These are phyloP conservation scores for Rauvolfia tetraphylla DNA, from an alignment of 257 asterid species.

Conservation along the genomic window DNA sequence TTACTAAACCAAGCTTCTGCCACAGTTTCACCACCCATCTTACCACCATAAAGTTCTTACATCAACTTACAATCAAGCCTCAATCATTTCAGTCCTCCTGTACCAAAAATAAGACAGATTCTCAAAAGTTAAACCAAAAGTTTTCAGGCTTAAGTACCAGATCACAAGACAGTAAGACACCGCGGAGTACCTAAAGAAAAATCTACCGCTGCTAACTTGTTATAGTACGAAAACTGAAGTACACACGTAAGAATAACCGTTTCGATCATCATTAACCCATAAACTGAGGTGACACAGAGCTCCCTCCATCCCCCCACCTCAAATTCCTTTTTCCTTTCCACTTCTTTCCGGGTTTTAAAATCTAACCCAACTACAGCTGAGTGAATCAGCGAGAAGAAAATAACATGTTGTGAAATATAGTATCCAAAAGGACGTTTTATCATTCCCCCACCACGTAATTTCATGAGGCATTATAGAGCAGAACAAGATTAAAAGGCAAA, in stretches of 20 bases:
- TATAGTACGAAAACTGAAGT: not conserved
- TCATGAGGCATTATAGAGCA: not conserved
- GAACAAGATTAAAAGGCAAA: not conserved
- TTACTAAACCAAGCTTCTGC: slow-evolving; percentile 56
- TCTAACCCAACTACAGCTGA: not conserved
- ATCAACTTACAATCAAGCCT: slow-evolving; percentile 13
- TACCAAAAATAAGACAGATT: slow-evolving; percentile 5
- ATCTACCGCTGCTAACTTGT: not conserved
- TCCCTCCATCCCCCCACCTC: too few relatives aligned
- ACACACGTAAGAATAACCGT: not conserved
- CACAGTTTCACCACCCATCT: slow-evolving; percentile 57
- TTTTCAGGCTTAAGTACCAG: not conserved
- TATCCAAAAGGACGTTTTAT: not conserved
- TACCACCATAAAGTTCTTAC: slow-evolving; percentile 16
- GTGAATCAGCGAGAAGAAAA: not conserved
- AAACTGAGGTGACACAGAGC: not conserved
- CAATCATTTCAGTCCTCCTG: slow-evolving; percentile 34
- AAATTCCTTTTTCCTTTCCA: not conserved
- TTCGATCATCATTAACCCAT: not conserved
- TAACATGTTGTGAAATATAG: not conserved
- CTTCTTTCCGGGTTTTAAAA: not conserved
- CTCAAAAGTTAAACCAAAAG: slow-evolving; percentile 3
- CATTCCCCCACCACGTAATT: not conserved
- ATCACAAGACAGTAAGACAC: not conserved
- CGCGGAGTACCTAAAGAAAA: not conserved